Evolutionary conservation across 257 asterid species (phyloP), one percentile per base, ranked within the genome.

Genomic region (Ilex aquifolium): DNA sequence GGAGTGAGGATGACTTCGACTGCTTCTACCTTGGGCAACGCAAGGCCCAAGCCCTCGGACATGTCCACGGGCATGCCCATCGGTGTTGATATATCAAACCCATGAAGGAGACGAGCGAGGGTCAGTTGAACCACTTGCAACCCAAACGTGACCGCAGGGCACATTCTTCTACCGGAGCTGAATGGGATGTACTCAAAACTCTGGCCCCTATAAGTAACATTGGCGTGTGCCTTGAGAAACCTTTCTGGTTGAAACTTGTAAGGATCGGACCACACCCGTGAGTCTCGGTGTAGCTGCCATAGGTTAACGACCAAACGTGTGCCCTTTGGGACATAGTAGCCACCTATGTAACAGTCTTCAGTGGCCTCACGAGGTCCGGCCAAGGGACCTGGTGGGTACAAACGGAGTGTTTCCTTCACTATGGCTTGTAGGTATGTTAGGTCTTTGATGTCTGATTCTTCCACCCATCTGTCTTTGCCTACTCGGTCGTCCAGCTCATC

Each of bases 341-440:
- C 21, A 2, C 74, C 78, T 0, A 86, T 13, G 40, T 59, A 56
- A 61, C 91, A 81, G 1, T 86, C 83, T 39, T 79, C 66, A 0
- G 40, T 53, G 36, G 90, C 85, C 60, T 77, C 83, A 2, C 70
- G 84, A 0, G 90, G 90, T 3, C 84, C 90, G 0, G 76, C 21
- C 10, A 86, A 62, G 2, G 95, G 90, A 0, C 88, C 95, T 1
- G 88, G 87, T 10, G 95, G 94, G 72, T 79, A 83, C 54, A 86
- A 29, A n/a, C 88, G 79, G 0, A 86, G 57, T 0, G 88, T 80
- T 49, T 85, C 94, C 51, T 83, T 79, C 27, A 85, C 66, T 15
- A 81, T 65, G 11, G 94, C 81, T 46, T 79, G 79, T 2, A 85
- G 31, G 72, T 78, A 80, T 2, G 7, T 40, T 27, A 85, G 75